Evolutionary conservation across 768 basidiomycete species (phyloP), one percentile per base, ranked within the genome.

Genomic region (Boletus rex-veris): DNA sequence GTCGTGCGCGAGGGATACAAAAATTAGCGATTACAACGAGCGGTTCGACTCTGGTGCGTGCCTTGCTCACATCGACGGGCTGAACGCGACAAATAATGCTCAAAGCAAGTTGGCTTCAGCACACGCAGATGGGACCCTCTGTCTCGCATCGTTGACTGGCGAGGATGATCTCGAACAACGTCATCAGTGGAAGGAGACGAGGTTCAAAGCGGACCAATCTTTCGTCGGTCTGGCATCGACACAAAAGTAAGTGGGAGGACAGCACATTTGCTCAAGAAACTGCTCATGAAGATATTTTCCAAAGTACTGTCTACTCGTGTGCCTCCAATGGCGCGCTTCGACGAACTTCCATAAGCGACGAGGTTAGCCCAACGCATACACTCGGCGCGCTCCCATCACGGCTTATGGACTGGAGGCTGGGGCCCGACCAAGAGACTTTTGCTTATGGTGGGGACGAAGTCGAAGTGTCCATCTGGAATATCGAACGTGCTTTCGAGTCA

Each of bases 401-500:
- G 19, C 74, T 93, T n/a, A 73, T 71, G 43, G 82, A 80, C 50
- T 90, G 89, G 86, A 76, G 77, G 31, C 62, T 90, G 21, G 80
- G 83, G 2, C 64, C 72, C 16, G 73, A 80, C 53, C 72, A 71
- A 3, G 65, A 75, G 35, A 78, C 78, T 0, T 92, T 94, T 72
- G 79, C 84, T 3, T 93, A 92, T 57, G 92, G 86, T 12, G 92
- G 92, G 3, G 84, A 92, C 57, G 92, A 94, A 69, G 89, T 94
- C 16, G 88, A 92, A 52, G 67, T 89, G 3, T 92, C 90, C 2
- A 64, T 92, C 4, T 94, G 92, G 92, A 75, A 88, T 63, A 78
- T 80, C 7, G 86, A 91, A 62, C 60, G 76, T 69, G 64, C 89
- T 70, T 75, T 80, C 66, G 55, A 65, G 44, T 30, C 69, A 46